phyloP scores from a whole-genome alignment of 2,329 filamentous ascomycete genomes.

The Clonostachys rhizophaga region DNA sequence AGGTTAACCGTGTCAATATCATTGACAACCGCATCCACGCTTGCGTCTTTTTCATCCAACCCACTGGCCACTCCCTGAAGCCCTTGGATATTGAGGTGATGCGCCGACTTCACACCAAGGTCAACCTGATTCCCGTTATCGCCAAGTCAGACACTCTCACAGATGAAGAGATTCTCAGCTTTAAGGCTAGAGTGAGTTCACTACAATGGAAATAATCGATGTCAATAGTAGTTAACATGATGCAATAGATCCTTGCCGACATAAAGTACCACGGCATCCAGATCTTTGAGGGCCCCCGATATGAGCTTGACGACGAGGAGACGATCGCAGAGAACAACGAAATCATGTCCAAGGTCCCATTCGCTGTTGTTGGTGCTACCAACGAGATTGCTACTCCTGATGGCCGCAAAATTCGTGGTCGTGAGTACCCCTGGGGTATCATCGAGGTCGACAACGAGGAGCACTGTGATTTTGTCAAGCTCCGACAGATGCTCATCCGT shows the following conservation, averaged over 20 bases:
- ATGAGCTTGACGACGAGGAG: conserved; percentile 98
- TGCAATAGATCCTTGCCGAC: conserved; percentile 80
- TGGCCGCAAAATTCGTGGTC: conserved; percentile 92
- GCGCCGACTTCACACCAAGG: conserved; percentile 98
- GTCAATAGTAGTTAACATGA: conserved; percentile 6
- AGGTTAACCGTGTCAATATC: conserved; percentile 99
- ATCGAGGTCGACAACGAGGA: conserved; percentile 99
- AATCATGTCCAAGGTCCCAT: conserved; percentile 99
- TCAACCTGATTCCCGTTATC: conserved; percentile 99
- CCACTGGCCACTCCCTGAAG: conserved; percentile 96
- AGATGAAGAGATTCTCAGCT: conserved; percentile 88
- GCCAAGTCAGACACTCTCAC: conserved; percentile 98
- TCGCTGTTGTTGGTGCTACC: conserved; percentile 96
- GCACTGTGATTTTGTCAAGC: conserved; percentile 99
- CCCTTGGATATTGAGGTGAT: conserved; percentile 98
- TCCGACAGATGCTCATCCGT: conserved; percentile 98
- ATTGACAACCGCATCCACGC: conserved; percentile 98
- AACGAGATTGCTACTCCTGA: conserved; percentile 87
- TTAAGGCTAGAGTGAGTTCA: conserved; percentile 87
- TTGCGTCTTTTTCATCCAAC: conserved; percentile 99
- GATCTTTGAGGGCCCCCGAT: conserved; percentile 97
- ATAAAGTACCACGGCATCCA: conserved; percentile 97
- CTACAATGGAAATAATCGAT: not conserved
- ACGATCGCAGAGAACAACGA: conserved; percentile 99
- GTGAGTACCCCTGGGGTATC: conserved; percentile 95